These are phyloP conservation scores for Suhomyces wounanorum DNA, from an alignment of 1,139 yeast species.

Conservation along the genomic window DNA sequence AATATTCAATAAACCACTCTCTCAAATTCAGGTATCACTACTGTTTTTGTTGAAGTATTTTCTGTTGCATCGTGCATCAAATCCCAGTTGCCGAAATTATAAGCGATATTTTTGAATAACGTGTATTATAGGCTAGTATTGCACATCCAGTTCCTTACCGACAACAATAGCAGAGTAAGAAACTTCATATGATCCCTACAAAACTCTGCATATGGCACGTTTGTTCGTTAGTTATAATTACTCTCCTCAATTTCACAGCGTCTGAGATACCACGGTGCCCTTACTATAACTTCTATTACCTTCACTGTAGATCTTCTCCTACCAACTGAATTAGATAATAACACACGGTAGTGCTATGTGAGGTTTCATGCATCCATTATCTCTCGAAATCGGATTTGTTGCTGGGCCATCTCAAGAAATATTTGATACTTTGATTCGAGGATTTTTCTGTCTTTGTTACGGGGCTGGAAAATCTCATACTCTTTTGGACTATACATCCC, in stretches of 20 bases:
- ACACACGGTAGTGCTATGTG: background rate
- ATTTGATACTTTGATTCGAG: background rate
- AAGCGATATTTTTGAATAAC: background rate
- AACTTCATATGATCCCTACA: background rate
- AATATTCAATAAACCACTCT: background rate
- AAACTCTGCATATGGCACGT: background rate
- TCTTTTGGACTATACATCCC: background rate
- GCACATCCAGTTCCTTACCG: background rate
- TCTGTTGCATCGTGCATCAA: background rate
- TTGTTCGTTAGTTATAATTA: background rate
- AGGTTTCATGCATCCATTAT: constrained; percentile 14
- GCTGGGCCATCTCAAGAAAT: constrained; percentile 2
- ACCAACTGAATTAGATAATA: background rate
- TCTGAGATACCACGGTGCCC: background rate
- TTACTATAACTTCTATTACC: background rate
- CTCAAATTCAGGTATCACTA: background rate
- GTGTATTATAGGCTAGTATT: background rate
- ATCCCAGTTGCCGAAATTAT: background rate
- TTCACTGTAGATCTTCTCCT: background rate
- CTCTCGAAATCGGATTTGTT: constrained; percentile 31
- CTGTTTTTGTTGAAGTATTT: background rate
- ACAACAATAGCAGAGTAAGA: background rate
- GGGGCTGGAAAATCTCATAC: background rate
- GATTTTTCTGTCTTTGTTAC: background rate
- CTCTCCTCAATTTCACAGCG: background rate